Percentiles rank a stretch among this genome's conserved stretches.
These are phyloP conservation scores for Tetrastigma voinierianum DNA, from an alignment of 164 flowering plant species.

Conservation along the genomic window DNA sequence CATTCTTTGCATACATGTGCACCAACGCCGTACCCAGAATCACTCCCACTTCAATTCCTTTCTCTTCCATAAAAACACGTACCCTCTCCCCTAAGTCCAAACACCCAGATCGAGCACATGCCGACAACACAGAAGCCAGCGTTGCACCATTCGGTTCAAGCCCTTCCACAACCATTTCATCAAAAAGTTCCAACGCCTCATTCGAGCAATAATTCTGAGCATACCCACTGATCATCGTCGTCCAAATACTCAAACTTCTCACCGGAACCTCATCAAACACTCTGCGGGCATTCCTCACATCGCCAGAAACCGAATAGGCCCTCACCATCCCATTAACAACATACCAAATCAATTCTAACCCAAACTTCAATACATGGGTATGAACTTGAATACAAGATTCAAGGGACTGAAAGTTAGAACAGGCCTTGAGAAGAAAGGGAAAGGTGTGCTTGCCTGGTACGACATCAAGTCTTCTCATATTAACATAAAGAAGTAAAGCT, in stretches of 20 bases:
- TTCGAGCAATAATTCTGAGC: conserved; percentile 43
- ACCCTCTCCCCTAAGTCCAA: conserved; percentile 49
- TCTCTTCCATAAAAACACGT: conserved; percentile 39
- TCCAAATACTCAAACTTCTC: conserved; percentile 58
- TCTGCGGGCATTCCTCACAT: conserved; percentile 30
- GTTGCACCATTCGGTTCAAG: conserved; percentile 50
- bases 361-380: conserved; percentile 46
- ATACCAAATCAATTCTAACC: conserved; percentile 49
- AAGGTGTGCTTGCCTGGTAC: conserved; percentile 62
- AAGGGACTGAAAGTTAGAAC: conserved; percentile 30
- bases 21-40: conserved; percentile 67
- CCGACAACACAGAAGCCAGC: conserved; percentile 62
- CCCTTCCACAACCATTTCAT: conserved; percentile 46
- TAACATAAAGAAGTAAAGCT: conserved; percentile 36
- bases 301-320: conserved; percentile 33
- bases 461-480: conserved; percentile 45
- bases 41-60: conserved; percentile 43
- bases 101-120: conserved; percentile 53
- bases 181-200: conserved; percentile 53
- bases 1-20: conserved; percentile 72
- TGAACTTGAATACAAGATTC: conserved; percentile 40
- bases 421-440: conserved; percentile 66
- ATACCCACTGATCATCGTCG: conserved; percentile 60
- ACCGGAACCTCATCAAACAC: conserved; percentile 51
- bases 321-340: conserved; percentile 60